Evolutionary conservation across 1,284 basidiomycete species (phyloP), one percentile per base, ranked within the genome.

Genomic region (Ganoderma multipileum): DNA sequence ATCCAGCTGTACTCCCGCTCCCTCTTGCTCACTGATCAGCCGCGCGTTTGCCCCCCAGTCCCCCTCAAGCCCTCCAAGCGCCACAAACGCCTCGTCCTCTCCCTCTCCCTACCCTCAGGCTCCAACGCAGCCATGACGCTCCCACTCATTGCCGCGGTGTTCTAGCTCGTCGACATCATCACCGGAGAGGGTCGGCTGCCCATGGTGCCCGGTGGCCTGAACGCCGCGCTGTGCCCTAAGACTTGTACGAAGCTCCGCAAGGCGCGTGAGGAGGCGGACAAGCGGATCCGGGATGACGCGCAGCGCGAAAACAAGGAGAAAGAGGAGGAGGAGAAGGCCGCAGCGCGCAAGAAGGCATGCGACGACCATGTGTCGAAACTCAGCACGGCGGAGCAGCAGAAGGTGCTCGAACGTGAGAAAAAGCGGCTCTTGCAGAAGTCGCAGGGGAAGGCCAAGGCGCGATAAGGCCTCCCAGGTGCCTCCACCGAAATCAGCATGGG

Each of bases 11-110:
- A 92, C 82, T 91, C 96, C 84, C 89, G 92, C 76, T 91, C 89
- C 20, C 85, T 94, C 69, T 88, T 90, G 87, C 86, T 97, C 69
- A 94, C 95, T 33, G 95, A 97, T 82, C 93, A 95, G 77, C 93
- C 95, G 12, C 84, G 89, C 67, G 83, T 85, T 41, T 89, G 91
- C 65, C 95, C 95, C 1, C 71, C 76, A 8, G 81, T 80, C 9
- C 86, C 90, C 0, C 75, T 89, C 62, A 74, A 71, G 68, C 79
- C 76, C 72, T 83, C 81, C 63, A 79, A 87, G 67, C 87, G 87
- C 66, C 84, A 88, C 70, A 93, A 94, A 76, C 91, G 91, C 74
- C 84, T 96, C 75, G 85, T 93, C 65, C 84, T 97, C 68, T 86
- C 86, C 47, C 81, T 96, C 55, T 79, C 79, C 50, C 81, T 87